Percentiles rank a stretch among this genome's conserved stretches.
phyloP scores from a whole-genome alignment of 352 stramenopile genomes.

The Globisporangium heterothallicum region DNA sequence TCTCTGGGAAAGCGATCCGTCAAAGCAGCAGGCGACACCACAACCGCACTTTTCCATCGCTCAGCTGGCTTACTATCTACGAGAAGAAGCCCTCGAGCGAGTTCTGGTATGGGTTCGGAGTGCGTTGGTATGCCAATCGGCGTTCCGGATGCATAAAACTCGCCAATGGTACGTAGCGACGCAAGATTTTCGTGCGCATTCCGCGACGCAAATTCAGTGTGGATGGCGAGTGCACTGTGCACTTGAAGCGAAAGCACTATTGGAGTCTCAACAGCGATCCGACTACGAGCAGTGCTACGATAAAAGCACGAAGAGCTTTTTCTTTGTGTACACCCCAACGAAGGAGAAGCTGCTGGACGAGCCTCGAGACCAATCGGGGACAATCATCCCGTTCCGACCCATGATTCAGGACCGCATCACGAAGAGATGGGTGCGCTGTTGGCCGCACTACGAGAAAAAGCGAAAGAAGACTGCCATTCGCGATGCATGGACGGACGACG shows the following conservation, averaged over 20 bases:
- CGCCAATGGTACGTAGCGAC: slow-evolving; percentile 48
- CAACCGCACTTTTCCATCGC: slow-evolving; percentile 33
- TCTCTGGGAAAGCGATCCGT: slow-evolving; percentile 51
- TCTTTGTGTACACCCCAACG: slow-evolving; percentile 62
- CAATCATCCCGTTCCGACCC: slow-evolving; percentile 50
- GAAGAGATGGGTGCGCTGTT: slow-evolving; percentile 64
- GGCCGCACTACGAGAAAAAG: slow-evolving; percentile 42
- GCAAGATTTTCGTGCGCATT: slow-evolving; percentile 23
- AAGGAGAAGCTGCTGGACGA: slow-evolving; percentile 56
- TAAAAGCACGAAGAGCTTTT: slow-evolving; percentile 44
- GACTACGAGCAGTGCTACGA: slow-evolving; percentile 69
- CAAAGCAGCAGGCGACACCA: slow-evolving; percentile 1
- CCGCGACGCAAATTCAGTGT: slow-evolving; percentile 50
- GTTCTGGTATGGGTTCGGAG: slow-evolving; percentile 49
- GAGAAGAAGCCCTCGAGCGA: slow-evolving; percentile 50
- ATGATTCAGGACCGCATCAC: slow-evolving; percentile 72
- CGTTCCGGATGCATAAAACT: slow-evolving; percentile 52
- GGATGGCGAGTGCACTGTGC: slow-evolving; percentile 39
- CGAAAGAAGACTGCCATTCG: neutral
- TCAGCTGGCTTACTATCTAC: slow-evolving; percentile 64
- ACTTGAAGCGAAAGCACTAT: slow-evolving; percentile 25
- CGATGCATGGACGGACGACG: slow-evolving; percentile 7
- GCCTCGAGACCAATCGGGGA: slow-evolving; percentile 44
- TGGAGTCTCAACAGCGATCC: slow-evolving; percentile 57
- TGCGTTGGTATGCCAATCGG: slow-evolving; percentile 40